Evolutionary conservation across 495 filamentous ascomycete species (phyloP).

Genomic region (Immersiella caudata): DNA sequence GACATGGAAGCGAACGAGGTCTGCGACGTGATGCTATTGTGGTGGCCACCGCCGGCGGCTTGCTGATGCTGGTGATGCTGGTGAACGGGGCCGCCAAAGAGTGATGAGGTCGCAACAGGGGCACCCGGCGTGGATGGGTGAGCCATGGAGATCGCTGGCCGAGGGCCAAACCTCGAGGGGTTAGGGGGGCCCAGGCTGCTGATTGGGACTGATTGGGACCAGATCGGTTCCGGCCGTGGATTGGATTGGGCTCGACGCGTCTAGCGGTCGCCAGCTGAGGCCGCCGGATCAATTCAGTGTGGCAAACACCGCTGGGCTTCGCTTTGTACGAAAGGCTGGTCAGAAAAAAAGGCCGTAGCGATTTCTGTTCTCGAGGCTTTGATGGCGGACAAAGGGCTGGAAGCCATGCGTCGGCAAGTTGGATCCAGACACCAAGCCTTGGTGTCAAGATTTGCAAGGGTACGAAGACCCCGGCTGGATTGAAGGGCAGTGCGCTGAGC

Average conservation of each 20-base stretch:
- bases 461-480: too few relatives aligned
- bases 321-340: not conserved
- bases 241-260: constrained; percentile 7
- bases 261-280: constrained; percentile 1
- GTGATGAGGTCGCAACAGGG: constrained; percentile 26
- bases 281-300: constrained; percentile 13
- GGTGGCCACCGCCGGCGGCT: not conserved
- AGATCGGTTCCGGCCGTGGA: not conserved
- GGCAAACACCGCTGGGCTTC: not conserved
- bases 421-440: constrained; percentile 8
- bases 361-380: not conserved
- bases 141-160: constrained; percentile 30
- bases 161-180: not conserved
- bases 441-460: not conserved
- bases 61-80: not conserved
- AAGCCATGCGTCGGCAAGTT: not conserved
- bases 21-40: constrained; percentile 12
- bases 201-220: not conserved
- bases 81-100: constrained; percentile 38
- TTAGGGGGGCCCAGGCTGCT: not conserved
- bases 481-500: too few relatives aligned
- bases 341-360: not conserved
- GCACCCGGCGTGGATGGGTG: constrained; percentile 36
- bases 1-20: constrained; percentile 34
- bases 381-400: not conserved